These are phyloP conservation scores for Aspergillus pseudoterreus DNA, from an alignment of 2,329 filamentous ascomycete genomes.

Conservation along the genomic window DNA sequence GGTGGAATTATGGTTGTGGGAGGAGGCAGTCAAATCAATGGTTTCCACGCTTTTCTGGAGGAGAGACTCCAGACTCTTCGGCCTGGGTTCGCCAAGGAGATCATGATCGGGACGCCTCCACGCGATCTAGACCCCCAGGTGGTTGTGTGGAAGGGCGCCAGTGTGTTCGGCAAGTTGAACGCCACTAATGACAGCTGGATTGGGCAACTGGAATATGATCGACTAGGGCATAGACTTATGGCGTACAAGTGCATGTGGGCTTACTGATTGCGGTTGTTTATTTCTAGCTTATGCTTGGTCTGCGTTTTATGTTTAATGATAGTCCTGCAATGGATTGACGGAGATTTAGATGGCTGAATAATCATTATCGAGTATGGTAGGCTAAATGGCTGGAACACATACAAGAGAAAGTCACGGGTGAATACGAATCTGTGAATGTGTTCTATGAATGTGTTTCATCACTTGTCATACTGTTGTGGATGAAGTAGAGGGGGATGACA, in stretches of 20 bases:
- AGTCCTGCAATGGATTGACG: neutral
- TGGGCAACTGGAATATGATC: conserved; percentile 79
- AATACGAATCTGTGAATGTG: neutral
- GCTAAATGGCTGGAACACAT: too few relatives aligned
- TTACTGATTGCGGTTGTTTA: conserved; percentile 38
- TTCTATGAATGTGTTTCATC: neutral
- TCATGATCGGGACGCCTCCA: conserved; percentile 67
- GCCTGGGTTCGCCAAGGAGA: conserved; percentile 61
- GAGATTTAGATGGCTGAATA: too few relatives aligned
- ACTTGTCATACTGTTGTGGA: neutral
- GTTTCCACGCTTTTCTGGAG: conserved; percentile 79
- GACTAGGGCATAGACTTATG: conserved; percentile 73
- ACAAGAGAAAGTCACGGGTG: too few relatives aligned
- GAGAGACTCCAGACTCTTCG: conserved; percentile 68
- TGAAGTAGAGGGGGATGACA: neutral
- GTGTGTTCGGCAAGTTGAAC: conserved; percentile 86
- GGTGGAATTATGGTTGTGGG: conserved; percentile 89
- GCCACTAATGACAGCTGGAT: conserved; percentile 94
- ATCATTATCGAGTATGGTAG: too few relatives aligned
- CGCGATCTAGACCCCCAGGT: conserved; percentile 95
- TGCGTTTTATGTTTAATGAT: conserved; percentile 6
- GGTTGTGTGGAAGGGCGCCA: conserved; percentile 96
- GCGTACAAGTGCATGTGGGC: conserved; percentile 74
- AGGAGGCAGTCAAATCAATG: conserved; percentile 74
- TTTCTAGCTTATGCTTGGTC: conserved; percentile 1